Base-by-base conservation (phyloP, 495 filamentous ascomycete species). In the Daldinia decipiens region DNA sequence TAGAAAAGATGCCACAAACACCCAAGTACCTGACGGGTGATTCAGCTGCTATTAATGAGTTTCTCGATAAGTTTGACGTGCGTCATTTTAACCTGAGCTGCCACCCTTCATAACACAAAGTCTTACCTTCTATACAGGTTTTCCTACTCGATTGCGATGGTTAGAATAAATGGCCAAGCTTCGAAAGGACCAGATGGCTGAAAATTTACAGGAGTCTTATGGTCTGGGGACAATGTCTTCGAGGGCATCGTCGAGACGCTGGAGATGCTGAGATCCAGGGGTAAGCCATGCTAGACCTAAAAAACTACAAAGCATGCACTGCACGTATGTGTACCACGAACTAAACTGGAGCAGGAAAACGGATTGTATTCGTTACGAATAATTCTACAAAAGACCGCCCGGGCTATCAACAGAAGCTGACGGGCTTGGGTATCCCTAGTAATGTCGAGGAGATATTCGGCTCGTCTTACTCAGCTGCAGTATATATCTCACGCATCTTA, bases 121-220 rank as follows among this genome's bases (percentile, higher is more conserved):
- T 65, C 64, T 60, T 56, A 66, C 34, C 68, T 29, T 57, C 8
- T 26, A 13, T 27, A 55, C 73, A 98, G 95, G 88, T 92, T 31
- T 98, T 99, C 76, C 83, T 99, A 7, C 93, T 99, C 72, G 95
- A 99, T 77, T 99, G 95, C 80, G 95, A 99, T 88, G 95, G 95
- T 97, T 81, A 68, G 86, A 50, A 17, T 43, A n/a, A 60, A 11
- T n/a, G 19, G 27, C 15, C 8, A 32, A 15, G 60, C 9, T 21
- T 11, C 4, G 2, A 8, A 17, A 27, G 17, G 34, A 26, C n/a
- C 19, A 11, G 9, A 50, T 63, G n/a, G 36, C 58, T 57, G 62
- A 70, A 61, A 62, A 9, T 36, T 21, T 58, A 76, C 76, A 98
- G 95, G 95, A 73, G 95, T 99, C 12, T 82, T 99, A 63, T 99